Conservation (phyloP, 2,329 filamentous ascomycete species). For the Zalaria obscura region DNA sequence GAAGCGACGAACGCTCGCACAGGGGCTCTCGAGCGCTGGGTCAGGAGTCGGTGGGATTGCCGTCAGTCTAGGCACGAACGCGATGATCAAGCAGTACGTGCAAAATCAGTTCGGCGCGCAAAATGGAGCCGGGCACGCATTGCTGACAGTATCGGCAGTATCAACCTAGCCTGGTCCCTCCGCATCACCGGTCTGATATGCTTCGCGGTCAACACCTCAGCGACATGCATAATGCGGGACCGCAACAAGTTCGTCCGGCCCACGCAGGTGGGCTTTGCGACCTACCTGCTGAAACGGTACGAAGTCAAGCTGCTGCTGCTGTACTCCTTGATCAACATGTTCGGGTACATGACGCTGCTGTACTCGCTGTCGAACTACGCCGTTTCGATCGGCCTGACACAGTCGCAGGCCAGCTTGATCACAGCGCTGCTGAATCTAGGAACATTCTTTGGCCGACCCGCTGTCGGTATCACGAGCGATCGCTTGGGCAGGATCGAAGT, state of each 20-base stretch:
- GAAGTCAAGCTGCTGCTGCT: constrained; percentile 22
- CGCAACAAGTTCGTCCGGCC: constrained; percentile 20
- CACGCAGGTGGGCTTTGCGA: constrained; percentile 20
- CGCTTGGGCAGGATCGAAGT: constrained; percentile 27
- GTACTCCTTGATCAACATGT: constrained; percentile 31
- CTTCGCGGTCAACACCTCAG: constrained; percentile 15
- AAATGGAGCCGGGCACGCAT: neutral
- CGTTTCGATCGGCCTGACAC: constrained; percentile 25
- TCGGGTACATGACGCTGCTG: constrained; percentile 34
- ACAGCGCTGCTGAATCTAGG: constrained; percentile 34
- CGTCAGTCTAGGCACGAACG: constrained; percentile 19
- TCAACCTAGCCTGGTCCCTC: constrained; percentile 27
- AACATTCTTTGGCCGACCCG: constrained; percentile 31
- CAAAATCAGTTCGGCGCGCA: neutral
- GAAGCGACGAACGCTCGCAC: constrained; percentile 23
- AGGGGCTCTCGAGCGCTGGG: constrained; percentile 24
- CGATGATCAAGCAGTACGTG: constrained; percentile 21
- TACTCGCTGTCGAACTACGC: constrained; percentile 35
- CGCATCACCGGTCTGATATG: constrained; percentile 21
- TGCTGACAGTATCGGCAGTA: constrained; percentile 3
- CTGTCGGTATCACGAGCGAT: constrained; percentile 32
- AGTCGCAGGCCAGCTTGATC: constrained; percentile 24
- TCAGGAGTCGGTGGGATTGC: constrained; percentile 26
- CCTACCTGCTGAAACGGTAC: constrained; percentile 20
- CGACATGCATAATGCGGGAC: constrained; percentile 18